Base-by-base conservation (phyloP, 1,284 basidiomycete genomes). In the Melanopsichium pennsylvanicum region DNA sequence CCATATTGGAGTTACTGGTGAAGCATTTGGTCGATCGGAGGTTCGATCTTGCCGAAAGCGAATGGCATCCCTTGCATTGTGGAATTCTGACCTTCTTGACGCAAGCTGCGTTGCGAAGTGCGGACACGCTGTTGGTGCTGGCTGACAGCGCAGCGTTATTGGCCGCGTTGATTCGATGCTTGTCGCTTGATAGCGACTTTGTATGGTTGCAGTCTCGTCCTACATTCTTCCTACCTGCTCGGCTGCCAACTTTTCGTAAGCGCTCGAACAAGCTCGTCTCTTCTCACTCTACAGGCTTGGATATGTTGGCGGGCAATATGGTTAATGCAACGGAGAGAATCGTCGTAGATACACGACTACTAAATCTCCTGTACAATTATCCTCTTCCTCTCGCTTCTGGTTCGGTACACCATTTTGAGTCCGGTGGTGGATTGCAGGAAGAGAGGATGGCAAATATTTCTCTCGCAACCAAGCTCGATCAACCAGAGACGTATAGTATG, bases 21-120 rank as follows among this genome's bases (percentile, higher is more conserved):
- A 73, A 74, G 54, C 71, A 75, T 42, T 43, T 75, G 26, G 71
- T 75, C 10, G 71, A 74, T 16, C 42, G 74, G n/a, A 58, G 74
- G 15, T 61, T 62, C 33, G 68, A 75, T 40, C 26, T 54, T 26
- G 29, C 56, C 4, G 52, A 70, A 35, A 27, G 27, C 39, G 49
- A 57, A 34, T 61, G 52, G 49, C 71, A 75, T n/a, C 25, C 22
- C 5, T 26, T 73, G 10, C 68, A 74, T 32, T 26, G 44, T 11
- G 34, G 27, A 21, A 62, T 73, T 18, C 27, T 73, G 16, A 47
- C 57, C 1, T 64, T 75, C 15, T 40, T 75, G 4, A 54, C 62
- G 15, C 60, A 63, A 27, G 68, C 69, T 1, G 61, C 64, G 9
- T 50, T 70, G 10, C 49, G 60, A 6, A 56, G 51, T 4, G 40